Base-by-base conservation (phyloP, 2,329 filamentous ascomycete genomes). In the Bertia moriformis region DNA sequence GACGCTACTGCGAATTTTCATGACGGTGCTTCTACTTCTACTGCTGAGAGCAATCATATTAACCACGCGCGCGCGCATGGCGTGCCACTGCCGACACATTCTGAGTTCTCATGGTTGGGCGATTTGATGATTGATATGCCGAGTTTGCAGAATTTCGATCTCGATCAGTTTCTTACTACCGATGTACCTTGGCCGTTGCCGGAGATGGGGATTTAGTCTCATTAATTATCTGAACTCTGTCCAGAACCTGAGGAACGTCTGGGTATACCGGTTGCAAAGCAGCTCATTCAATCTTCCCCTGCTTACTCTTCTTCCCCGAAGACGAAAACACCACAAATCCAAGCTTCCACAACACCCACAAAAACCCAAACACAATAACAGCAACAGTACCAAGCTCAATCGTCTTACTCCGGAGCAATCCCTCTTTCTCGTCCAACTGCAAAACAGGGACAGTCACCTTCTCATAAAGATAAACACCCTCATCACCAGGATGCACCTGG, bases 321-420 rank as follows among this genome's bases (percentile, higher is more conserved):
- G 48, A 47, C 13, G 45, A 48, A 39, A 48, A 46, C 15, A 48
- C 45, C 18, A 56, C 54, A 33, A 47, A 37, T 3, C 50, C 51
- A 32, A 83, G 55, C 51, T 71, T 78, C 68, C 70, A 78, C 14
- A 78, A 48, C 14, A 86, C 65, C 77, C 80, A 87, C n/a, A 65
- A 51, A 51, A 84, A 83, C 0, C 83, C 83, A 29, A 78, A 47
- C 2, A 66, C 44, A 12, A 87, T 71, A 1, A 66, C 71, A 1
- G 56, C 59, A 3, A 73, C 62, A 1, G 82, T 87, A 3, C 75
- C 66, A 3, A 57, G 37, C 45, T 66, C 62, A 4, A 73, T 73
- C 17, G 54, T 47, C 20, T 63, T 62, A 36, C 73, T 57, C 51
- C 65, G 69, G 14, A 54, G 17, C 7, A 35, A 17, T 10, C 32